Conservation (phyloP, 148 eudicot genomes). For the Fagopyrum esculentum region DNA sequence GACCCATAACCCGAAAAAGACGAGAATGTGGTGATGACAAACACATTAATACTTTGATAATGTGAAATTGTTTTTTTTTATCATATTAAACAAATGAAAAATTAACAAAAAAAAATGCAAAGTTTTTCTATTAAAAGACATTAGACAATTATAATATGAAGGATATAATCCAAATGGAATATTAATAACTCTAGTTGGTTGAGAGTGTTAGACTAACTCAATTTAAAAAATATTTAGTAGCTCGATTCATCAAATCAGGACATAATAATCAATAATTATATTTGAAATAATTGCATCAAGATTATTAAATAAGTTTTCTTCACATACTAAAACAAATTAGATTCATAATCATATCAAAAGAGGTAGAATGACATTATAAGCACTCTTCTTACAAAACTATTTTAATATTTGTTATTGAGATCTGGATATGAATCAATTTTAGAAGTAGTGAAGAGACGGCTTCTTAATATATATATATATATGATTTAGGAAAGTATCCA, state of each 20-base stretch:
- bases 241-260: not conserved
- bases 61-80: too few species aligned
- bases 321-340: not conserved
- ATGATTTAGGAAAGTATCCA: not conserved
- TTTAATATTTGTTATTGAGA: too few species aligned
- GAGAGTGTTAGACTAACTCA: not conserved
- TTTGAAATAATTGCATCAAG: not conserved
- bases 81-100: too few species aligned
- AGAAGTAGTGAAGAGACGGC: not conserved
- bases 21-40: too few species aligned
- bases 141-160: too few species aligned
- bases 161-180: not conserved
- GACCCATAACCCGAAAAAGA: too few species aligned
- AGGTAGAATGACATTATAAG: not conserved
- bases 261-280: not conserved
- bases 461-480: not conserved
- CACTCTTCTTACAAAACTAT: not conserved
- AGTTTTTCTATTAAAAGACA: too few species aligned
- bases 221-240: not conserved
- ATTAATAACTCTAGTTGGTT: not conserved
- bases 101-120: too few species aligned
- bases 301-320: not conserved
- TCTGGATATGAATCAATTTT: not conserved
- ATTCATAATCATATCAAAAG: not conserved
- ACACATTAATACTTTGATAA: too few species aligned